These are phyloP conservation scores for Bisporella sp. DNA, from an alignment of 2,329 filamentous ascomycete genomes.

Conservation along the genomic window DNA sequence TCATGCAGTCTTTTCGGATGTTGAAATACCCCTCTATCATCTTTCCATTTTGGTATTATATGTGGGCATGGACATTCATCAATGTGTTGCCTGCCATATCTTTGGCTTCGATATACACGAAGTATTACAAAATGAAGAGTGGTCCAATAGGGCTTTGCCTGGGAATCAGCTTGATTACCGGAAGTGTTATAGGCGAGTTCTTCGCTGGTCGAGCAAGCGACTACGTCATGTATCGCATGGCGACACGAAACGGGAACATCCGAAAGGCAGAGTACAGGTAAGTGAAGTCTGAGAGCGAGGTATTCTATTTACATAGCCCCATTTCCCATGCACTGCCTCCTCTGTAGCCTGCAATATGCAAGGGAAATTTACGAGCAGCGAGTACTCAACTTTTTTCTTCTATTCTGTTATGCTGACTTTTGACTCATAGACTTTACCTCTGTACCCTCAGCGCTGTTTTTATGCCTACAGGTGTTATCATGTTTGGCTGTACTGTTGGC, in stretches of 20 bases:
- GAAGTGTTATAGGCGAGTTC: slow-evolving; percentile 20
- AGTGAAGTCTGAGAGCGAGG: too few relatives aligned
- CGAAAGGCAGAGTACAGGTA: slow-evolving; percentile 21
- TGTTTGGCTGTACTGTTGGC: slow-evolving; percentile 22
- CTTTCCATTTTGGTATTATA: slow-evolving; percentile 25
- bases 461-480: slow-evolving; percentile 23
- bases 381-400: too few relatives aligned
- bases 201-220: slow-evolving; percentile 21
- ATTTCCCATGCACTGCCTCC: too few relatives aligned
- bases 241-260: slow-evolving; percentile 11
- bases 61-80: slow-evolving; percentile 23
- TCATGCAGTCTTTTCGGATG: slow-evolving; percentile 22
- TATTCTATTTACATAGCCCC: too few relatives aligned
- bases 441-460: slow-evolving; percentile 19
- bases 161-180: slow-evolving; percentile 19
- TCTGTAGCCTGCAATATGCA: too few relatives aligned
- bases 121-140: slow-evolving; percentile 16
- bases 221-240: slow-evolving; percentile 16
- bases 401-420: too few relatives aligned
- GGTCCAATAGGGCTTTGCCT: slow-evolving; percentile 23
- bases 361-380: too few relatives aligned
- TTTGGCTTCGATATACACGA: slow-evolving; percentile 21
- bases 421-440: slow-evolving; percentile 14
- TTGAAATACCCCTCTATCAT: slow-evolving; percentile 22
- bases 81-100: slow-evolving; percentile 24